phyloP scores from a whole-genome alignment of 2,329 filamentous ascomycete genomes.

The Talaromyces verruculosus region DNA sequence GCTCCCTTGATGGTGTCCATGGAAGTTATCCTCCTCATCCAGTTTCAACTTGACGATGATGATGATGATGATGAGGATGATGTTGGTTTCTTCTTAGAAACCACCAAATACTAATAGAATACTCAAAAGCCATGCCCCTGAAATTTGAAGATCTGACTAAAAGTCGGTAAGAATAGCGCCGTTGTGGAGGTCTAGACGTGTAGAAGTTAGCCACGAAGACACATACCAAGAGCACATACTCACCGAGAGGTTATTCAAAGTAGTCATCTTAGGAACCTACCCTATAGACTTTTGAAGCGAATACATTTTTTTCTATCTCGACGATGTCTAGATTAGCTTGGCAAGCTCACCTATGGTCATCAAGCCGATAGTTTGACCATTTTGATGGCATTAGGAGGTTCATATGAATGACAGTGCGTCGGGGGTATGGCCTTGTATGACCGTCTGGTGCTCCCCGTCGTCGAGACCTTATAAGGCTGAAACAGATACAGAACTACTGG shows the following conservation, averaged over 20 bases:
- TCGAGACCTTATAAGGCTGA: not conserved
- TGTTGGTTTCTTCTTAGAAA: too few species aligned
- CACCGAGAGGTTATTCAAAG: not conserved
- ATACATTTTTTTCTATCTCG: not conserved
- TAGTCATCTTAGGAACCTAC: not conserved
- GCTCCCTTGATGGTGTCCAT: too few species aligned
- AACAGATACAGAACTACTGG: too few species aligned
- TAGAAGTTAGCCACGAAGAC: not conserved
- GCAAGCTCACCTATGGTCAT: not conserved
- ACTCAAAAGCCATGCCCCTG: not conserved
- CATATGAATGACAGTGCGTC: not conserved
- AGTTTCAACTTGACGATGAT: too few species aligned
- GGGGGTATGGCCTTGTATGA: not conserved
- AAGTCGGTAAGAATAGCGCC: not conserved
- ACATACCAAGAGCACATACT: not conserved
- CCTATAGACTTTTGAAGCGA: not conserved
- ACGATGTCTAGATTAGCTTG: not conserved
- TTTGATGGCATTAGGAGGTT: not conserved
- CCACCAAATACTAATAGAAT: too few species aligned
- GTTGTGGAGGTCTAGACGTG: not conserved
- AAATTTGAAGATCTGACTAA: not conserved
- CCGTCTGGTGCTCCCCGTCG: not conserved
- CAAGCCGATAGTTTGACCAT: not conserved
- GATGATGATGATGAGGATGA: too few species aligned
- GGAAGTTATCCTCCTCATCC: too few species aligned